phyloP scores from a whole-genome alignment of 192 early-diverging fungal genomes.

The Umbelopsis sp. region DNA sequence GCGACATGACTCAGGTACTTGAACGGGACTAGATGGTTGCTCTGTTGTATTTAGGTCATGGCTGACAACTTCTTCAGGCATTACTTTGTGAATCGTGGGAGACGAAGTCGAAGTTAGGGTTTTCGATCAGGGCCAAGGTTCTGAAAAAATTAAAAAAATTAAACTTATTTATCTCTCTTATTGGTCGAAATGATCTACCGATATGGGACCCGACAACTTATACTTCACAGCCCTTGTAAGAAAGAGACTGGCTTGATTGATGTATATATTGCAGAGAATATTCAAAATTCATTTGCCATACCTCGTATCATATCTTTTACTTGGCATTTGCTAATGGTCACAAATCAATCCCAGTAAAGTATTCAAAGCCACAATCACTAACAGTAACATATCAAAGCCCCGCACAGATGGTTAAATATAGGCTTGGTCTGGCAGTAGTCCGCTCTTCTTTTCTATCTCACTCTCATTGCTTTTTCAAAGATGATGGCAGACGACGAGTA shows the following conservation, averaged over 20 bases:
- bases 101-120: neutral
- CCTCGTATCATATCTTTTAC: no score
- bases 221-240: no score
- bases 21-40: neutral
- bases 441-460: neutral
- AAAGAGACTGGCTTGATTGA: no score
- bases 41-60: constrained; percentile 2
- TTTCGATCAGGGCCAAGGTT: neutral
- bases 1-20: constrained; percentile 5
- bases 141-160: neutral
- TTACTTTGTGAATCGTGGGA: constrained; percentile 11
- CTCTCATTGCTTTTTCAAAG: constrained; percentile 1
- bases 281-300: no score
- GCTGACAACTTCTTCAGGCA: constrained; percentile 5
- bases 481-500: constrained; percentile 62
- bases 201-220: no score
- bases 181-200: no score
- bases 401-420: neutral
- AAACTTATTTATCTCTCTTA: no score
- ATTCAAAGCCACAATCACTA: no score
- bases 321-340: no score
- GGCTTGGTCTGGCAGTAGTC: neutral
- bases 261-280: no score
- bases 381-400: no score
- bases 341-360: no score